These are phyloP conservation scores for Corynespora cassiicola DNA, from an alignment of 2,329 filamentous ascomycete genomes.

Conservation along the genomic window DNA sequence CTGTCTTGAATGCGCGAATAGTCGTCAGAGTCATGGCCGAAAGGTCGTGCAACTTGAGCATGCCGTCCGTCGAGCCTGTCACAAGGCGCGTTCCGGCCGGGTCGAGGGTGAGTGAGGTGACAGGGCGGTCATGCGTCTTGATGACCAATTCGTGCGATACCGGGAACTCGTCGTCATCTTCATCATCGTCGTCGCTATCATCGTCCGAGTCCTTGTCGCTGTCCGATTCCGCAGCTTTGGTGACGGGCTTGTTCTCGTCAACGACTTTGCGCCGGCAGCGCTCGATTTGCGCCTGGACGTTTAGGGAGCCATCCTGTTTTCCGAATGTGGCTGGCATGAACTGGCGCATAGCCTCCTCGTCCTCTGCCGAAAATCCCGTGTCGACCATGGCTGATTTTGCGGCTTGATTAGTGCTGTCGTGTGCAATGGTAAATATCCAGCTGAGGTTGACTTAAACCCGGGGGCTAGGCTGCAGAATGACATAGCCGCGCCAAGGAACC, in stretches of 20 bases:
- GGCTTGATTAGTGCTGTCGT: constrained; percentile 5
- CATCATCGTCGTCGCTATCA: constrained; percentile 66
- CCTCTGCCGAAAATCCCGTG: constrained; percentile 36
- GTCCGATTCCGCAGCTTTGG: constrained; percentile 37
- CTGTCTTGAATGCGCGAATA: constrained; percentile 87
- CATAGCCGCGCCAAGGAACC: too few species aligned
- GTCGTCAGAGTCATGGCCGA: constrained; percentile 95
- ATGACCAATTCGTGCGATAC: constrained; percentile 91
- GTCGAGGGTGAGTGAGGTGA: constrained; percentile 86
- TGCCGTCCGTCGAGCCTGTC: constrained; percentile 91
- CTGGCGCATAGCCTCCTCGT: constrained; percentile 73
- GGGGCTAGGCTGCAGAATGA: not conserved
- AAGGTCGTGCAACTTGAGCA: constrained; percentile 92
- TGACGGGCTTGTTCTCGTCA: constrained; percentile 35
- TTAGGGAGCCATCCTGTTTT: constrained; percentile 75
- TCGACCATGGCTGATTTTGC: constrained; percentile 22
- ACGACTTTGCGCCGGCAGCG: constrained; percentile 70
- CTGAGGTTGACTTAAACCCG: too few species aligned
- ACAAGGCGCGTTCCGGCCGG: constrained; percentile 83
- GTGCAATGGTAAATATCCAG: not conserved
- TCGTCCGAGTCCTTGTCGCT: constrained; percentile 49
- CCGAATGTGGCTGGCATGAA: constrained; percentile 87
- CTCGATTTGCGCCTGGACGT: constrained; percentile 82
- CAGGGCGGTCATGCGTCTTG: constrained; percentile 87
- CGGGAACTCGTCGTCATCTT: constrained; percentile 87